These are phyloP conservation scores for Penicillium roqueforti DNA, from an alignment of 495 filamentous ascomycete species.

Conservation along the genomic window DNA sequence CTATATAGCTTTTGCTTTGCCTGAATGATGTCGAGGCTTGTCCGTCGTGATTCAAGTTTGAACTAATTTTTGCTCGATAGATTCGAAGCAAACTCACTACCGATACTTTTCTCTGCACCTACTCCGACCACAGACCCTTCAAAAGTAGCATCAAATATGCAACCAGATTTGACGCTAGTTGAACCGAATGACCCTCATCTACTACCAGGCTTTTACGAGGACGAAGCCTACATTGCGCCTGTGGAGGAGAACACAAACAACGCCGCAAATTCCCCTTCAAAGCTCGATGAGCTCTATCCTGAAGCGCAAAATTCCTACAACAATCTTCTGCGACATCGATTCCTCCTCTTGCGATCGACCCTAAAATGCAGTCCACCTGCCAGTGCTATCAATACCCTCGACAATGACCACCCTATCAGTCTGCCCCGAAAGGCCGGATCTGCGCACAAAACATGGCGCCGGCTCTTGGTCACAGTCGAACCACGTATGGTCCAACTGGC, in stretches of 20 bases:
- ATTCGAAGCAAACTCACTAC: conserved; percentile 67
- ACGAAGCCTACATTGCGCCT: conserved; percentile 26
- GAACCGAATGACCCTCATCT: not conserved
- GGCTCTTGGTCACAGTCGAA: conserved; percentile 50
- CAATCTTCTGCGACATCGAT: conserved; percentile 56
- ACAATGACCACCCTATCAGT: conserved; percentile 53
- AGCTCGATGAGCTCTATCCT: conserved; percentile 22
- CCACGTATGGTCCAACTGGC: conserved; percentile 66
- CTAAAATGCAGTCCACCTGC: conserved; percentile 53
- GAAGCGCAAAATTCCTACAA: conserved; percentile 61
- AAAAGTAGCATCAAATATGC: not conserved
- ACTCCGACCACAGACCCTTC: not conserved
- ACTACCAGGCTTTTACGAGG: conserved; percentile 17
- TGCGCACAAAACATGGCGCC: conserved; percentile 44
- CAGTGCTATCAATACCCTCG: conserved; percentile 46
- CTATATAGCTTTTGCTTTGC: not conserved
- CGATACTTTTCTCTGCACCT: conserved; percentile 57
- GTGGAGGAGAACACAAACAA: not conserved
- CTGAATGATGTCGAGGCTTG: conserved; percentile 31
- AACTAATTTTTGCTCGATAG: conserved; percentile 38
- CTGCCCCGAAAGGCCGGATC: conserved; percentile 43
- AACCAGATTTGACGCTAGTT: not conserved
- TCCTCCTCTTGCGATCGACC: conserved; percentile 52
- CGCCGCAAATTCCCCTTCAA: not conserved
- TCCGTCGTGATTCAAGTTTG: conserved; percentile 4